Evolutionary conservation across 1,139 yeast species (phyloP).

Genomic region (Kurtzmaniella quercitrusa): DNA sequence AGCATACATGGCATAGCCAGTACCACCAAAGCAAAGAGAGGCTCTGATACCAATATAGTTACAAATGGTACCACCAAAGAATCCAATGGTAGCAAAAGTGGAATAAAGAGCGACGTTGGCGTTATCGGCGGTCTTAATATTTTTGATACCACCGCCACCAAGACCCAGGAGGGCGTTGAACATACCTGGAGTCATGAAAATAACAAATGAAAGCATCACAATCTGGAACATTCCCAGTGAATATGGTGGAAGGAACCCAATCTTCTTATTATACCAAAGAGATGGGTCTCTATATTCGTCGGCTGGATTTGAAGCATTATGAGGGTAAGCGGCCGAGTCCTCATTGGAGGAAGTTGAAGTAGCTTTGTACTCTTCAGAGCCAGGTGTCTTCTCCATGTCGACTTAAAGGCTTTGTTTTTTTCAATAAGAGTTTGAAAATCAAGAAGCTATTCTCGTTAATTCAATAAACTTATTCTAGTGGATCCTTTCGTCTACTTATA

Average conservation of each 20-base stretch:
- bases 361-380: conserved; percentile 3
- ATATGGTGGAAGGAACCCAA: conserved; percentile 31
- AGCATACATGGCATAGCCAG: conserved; percentile 54
- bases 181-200: conserved; percentile 57
- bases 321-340: neutral
- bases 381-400: neutral
- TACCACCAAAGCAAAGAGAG: conserved; percentile 50
- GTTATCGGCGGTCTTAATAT: conserved; percentile 43
- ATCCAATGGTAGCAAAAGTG: conserved; percentile 55
- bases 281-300: conserved; percentile 3
- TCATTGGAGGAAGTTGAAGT: conserved; percentile 7
- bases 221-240: conserved; percentile 44
- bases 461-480: neutral
- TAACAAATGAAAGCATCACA: conserved; percentile 45
- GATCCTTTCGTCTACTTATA: neutral
- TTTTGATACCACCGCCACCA: conserved; percentile 46
- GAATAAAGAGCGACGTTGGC: conserved; percentile 54
- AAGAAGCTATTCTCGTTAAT: too few species aligned
- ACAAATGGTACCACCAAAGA: conserved; percentile 58
- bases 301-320: neutral
- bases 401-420: neutral
- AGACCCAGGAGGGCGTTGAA: conserved; percentile 54
- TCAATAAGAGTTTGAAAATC: neutral
- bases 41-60: conserved; percentile 49
- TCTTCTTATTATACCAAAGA: conserved; percentile 37